Conservation (phyloP, 305 asterid species). For the Caryopteris hybrid region DNA sequence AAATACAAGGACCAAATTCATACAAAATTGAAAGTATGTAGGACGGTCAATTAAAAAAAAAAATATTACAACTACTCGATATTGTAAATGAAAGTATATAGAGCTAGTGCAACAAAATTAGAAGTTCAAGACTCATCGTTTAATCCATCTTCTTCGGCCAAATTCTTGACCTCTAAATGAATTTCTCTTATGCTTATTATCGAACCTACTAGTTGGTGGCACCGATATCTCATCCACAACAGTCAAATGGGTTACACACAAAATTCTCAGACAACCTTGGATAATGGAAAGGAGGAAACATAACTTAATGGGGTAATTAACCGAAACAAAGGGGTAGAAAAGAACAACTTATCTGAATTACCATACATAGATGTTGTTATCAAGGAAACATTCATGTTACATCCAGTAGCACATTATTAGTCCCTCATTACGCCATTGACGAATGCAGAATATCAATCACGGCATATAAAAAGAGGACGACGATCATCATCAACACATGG, state of each 20-base stretch:
- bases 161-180: too few relatives aligned
- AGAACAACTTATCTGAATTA: slow-evolving; percentile 19
- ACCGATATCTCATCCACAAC: slow-evolving; percentile 16
- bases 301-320: slow-evolving; percentile 35
- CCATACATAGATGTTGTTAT: slow-evolving; percentile 38
- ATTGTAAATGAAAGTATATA: too few relatives aligned
- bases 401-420: slow-evolving; percentile 31
- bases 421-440: slow-evolving; percentile 34
- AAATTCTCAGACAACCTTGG: slow-evolving; percentile 28
- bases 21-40: too few relatives aligned
- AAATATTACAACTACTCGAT: too few relatives aligned
- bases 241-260: slow-evolving; percentile 37
- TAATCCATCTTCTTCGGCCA: too few relatives aligned
- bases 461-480: slow-evolving; percentile 33
- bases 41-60: too few relatives aligned
- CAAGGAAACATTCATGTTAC: slow-evolving; percentile 37
- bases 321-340: slow-evolving; percentile 39
- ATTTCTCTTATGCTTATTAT: background rate
- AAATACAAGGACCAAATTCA: too few relatives aligned
- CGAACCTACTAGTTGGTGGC: background rate
- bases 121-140: too few relatives aligned
- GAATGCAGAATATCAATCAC: slow-evolving; percentile 33
- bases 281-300: slow-evolving; percentile 23
- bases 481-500: background rate
- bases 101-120: too few relatives aligned